Conservation (phyloP, 768 basidiomycete genomes). For the Boletus rubroflammeus region DNA sequence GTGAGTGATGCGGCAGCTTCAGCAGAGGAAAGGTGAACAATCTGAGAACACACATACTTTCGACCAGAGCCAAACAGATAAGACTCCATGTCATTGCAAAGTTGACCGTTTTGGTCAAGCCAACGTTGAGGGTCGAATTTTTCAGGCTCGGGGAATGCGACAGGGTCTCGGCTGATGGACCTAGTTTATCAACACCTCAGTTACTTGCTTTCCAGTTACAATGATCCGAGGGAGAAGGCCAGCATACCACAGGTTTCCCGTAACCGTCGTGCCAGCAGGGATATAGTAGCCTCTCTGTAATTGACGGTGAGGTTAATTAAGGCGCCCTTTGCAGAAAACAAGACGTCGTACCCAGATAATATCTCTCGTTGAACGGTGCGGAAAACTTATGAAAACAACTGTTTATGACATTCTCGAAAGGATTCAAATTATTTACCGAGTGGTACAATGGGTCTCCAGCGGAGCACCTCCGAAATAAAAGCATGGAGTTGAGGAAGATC, state of each 20-base stretch:
- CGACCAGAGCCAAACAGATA: slow-evolving; percentile 56
- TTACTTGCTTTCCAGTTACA: background rate
- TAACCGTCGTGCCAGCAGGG: slow-evolving; percentile 22
- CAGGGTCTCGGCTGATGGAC: slow-evolving; percentile 55
- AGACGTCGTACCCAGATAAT: slow-evolving; percentile 49
- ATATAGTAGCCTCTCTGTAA: slow-evolving; percentile 20
- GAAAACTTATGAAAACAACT: slow-evolving; percentile 34
- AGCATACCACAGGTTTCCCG: slow-evolving; percentile 21
- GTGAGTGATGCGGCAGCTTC: too few relatives aligned
- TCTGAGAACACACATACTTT: slow-evolving; percentile 15
- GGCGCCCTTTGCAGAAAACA: slow-evolving; percentile 24
- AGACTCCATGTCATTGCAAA: slow-evolving; percentile 45
- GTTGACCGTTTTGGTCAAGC: slow-evolving; percentile 39
- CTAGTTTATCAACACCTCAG: slow-evolving; percentile 14
- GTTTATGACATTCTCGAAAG: too few relatives aligned
- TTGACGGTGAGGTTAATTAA: background rate
- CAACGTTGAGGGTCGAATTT: slow-evolving; percentile 56
- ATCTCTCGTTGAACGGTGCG: slow-evolving; percentile 61
- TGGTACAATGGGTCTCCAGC: slow-evolving; percentile 37
- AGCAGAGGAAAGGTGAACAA: background rate
- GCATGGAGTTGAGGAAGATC: slow-evolving; percentile 35
- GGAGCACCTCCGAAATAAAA: slow-evolving; percentile 34
- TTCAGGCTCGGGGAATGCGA: slow-evolving; percentile 54
- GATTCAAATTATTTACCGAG: slow-evolving; percentile 15
- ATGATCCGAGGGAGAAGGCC: background rate